Base-by-base conservation (phyloP, 495 filamentous ascomycete genomes). In the Aspergillus ostianus region DNA sequence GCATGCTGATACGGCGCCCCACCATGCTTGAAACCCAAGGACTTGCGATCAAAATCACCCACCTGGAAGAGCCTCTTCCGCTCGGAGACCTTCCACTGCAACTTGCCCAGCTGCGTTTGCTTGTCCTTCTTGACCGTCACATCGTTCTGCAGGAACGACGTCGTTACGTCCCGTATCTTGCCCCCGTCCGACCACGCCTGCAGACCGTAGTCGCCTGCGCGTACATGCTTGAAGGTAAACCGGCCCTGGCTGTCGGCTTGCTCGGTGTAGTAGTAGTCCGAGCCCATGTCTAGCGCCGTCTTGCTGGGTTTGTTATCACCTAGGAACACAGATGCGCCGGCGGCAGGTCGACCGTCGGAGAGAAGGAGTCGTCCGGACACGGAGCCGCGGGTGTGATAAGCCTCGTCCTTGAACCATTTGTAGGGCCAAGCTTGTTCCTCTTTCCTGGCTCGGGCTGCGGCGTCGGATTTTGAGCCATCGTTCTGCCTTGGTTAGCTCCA, bases 141-240 rank as follows among this genome's bases (percentile, higher is more conserved):
- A 51, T 67, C 65, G 27, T 72, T 73, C n/a, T 67, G 48, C 8
- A 69, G 51, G 51, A 73, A 65, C 9, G 61, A 61, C 10, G 71
- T 78, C 6, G 67, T 70, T 8, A 77, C 71, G 19, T 76, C 74
- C 6, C 45, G 63, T 10, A 76, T 65, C 6, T 51, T 60, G 20
- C 68, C 71, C 47, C 70, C 73, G 55, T 77, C 73, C 0, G 76
- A 66, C 74, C 75, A 79, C 1, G 75, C 73, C 53, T 76, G 71
- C 10, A 79, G 47, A 6, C 65, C 76, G 56, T 75, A 78, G 6
- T 57, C 60, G 2, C 64, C 76, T n/a, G 63, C 64, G 17, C 71
- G 70, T 9, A 79, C 69, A 41, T 74, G 30, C 4, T 61, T 47
- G 50, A 79, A 68, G 5, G 61, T 55, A 52, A 78, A 79, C 9